Conservation (phyloP, 1,139 yeast genomes). For the Suhomyces terraborum region DNA sequence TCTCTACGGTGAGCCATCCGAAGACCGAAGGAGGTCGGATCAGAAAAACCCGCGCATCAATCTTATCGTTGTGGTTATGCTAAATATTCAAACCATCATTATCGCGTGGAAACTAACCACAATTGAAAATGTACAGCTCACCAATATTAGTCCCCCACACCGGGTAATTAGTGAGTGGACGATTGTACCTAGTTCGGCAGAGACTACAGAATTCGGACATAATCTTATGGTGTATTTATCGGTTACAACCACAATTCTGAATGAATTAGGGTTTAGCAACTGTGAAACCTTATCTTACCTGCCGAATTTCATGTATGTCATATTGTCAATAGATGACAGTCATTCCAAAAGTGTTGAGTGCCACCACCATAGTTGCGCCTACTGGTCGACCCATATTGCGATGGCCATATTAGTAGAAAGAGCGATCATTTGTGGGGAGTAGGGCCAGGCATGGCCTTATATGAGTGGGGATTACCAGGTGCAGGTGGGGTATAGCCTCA, state of each 20-base stretch:
- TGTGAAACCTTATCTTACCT: background rate
- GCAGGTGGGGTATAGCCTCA: conserved; percentile 1
- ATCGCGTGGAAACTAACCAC: conserved; percentile 3
- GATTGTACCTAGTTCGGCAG: background rate
- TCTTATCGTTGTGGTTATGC: background rate
- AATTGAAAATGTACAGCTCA: conserved; percentile 2
- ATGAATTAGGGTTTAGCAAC: background rate
- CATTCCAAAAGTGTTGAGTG: background rate
- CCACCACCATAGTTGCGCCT: background rate
- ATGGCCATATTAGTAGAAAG: too few relatives aligned
- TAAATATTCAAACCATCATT: background rate
- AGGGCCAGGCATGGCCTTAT: background rate
- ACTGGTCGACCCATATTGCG: background rate
- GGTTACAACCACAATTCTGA: background rate
- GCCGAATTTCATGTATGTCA: background rate
- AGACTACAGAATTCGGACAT: background rate
- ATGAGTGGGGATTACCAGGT: conserved; percentile 1
- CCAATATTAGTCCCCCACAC: conserved; percentile 12
- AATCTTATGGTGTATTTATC: background rate
- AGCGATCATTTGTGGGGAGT: conserved; percentile 4
- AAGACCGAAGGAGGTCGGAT: background rate
- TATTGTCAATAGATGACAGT: background rate
- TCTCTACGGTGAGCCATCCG: too few relatives aligned
- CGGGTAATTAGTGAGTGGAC: conserved; percentile 4
- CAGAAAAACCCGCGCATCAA: background rate